A percentile compares a stretch with the other conserved stretches of the same genome.
Evolutionary conservation across 2,329 filamentous ascomycete species (phyloP).

Genomic region (Emergomyces africanus): DNA sequence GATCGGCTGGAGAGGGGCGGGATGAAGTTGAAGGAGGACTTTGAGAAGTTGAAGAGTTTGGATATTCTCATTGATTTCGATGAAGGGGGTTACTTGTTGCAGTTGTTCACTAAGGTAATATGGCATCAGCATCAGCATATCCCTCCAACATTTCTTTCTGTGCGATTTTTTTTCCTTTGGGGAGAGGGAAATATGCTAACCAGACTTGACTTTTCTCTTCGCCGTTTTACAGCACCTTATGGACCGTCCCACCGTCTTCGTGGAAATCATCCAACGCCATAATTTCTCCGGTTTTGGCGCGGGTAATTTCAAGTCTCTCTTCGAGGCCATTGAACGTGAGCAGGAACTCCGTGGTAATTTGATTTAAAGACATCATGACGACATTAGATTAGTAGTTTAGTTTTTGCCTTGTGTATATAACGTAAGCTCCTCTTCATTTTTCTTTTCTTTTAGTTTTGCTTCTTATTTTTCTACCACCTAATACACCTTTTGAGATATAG

Average conservation of each 20-base stretch:
- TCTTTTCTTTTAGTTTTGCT: not conserved
- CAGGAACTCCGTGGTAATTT: conserved; percentile 78
- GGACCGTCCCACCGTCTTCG: conserved; percentile 89
- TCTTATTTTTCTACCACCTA: too few relatives aligned
- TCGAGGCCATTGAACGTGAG: conserved; percentile 90
- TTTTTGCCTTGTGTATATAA: too few relatives aligned
- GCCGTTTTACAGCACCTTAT: conserved; percentile 51
- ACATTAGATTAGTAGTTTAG: not conserved
- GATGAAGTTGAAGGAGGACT: conserved; percentile 61
- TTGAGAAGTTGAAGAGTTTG: conserved; percentile 66
- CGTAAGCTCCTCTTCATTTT: not conserved
- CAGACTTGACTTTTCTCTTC: not conserved
- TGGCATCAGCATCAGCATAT: conserved; percentile 7
- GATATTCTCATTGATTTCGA: conserved; percentile 95
- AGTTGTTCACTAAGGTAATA: conserved; percentile 63
- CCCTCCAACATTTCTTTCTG: not conserved
- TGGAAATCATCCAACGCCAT: conserved; percentile 90
- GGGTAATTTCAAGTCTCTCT: conserved; percentile 89
- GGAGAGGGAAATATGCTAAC: not conserved
- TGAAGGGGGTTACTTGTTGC: conserved; percentile 70
- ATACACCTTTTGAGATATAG: too few relatives aligned
- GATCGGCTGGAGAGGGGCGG: conserved; percentile 53
- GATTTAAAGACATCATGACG: conserved; percentile 16
- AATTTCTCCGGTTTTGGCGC: conserved; percentile 87
- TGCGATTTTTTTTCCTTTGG: not conserved